A percentile compares a stretch with the other conserved stretches of the same genome.
phyloP scores from a whole-genome alignment of 2,329 filamentous ascomycete species.

The Ophiostoma tasmaniense region DNA sequence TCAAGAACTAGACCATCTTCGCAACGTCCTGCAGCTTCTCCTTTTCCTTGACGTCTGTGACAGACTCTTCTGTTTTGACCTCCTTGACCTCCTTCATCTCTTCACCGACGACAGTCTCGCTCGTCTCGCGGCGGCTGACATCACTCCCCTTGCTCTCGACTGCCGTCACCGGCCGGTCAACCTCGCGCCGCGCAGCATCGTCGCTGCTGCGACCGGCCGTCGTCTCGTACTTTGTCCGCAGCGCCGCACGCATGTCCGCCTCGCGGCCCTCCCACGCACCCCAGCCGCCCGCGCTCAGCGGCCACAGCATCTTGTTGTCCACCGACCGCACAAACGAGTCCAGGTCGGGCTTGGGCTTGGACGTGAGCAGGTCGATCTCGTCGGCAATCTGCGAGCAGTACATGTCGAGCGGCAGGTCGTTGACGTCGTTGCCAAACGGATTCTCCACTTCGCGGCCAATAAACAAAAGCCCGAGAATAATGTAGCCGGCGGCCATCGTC shows the following conservation, averaged over 20 bases:
- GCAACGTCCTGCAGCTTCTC: background rate
- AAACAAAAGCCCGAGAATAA: background rate
- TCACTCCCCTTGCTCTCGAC: background rate
- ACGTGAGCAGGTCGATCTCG: slow-evolving; percentile 56
- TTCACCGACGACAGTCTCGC: background rate
- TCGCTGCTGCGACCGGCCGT: background rate
- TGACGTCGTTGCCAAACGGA: slow-evolving; percentile 60
- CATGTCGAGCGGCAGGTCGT: slow-evolving; percentile 55
- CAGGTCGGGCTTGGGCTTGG: slow-evolving; percentile 25
- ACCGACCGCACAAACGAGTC: slow-evolving; percentile 38
- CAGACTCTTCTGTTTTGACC: background rate
- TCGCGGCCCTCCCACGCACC: slow-evolving; percentile 38
- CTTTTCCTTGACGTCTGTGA: background rate
- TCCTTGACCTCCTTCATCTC: background rate
- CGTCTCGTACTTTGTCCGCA: background rate
- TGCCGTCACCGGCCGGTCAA: background rate
- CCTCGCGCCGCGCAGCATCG: background rate
- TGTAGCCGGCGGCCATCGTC: background rate
- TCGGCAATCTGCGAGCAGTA: slow-evolving; percentile 57
- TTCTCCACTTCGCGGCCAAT: slow-evolving; percentile 53
- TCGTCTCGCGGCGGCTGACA: background rate
- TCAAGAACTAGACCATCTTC: background rate
- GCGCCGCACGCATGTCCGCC: background rate
- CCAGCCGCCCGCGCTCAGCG: slow-evolving; percentile 36
- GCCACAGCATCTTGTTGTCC: slow-evolving; percentile 33